Conservation (phyloP, 306 rosid species). For the Acacia crassicarpa region DNA sequence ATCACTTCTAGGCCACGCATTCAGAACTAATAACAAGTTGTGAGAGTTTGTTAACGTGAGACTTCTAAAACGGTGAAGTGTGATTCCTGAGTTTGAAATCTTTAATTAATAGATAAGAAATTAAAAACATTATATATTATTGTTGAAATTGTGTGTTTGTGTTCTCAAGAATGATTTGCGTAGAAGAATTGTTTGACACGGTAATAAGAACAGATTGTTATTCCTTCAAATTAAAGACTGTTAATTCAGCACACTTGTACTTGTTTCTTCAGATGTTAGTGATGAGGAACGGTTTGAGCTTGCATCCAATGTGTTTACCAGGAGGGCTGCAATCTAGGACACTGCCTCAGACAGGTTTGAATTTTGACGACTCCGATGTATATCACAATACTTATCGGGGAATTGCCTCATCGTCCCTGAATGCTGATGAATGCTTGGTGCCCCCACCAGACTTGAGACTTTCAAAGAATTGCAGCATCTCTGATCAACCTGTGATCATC, state of each 20-base stretch:
- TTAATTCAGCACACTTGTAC: constrained; percentile 33
- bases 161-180: constrained; percentile 13
- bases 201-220: background rate
- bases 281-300: constrained; percentile 82
- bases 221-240: constrained; percentile 14
- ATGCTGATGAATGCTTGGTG: constrained; percentile 38
- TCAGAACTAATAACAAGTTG: background rate
- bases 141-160: background rate
- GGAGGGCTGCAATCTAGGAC: constrained; percentile 56
- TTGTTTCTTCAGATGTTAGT: constrained; percentile 74
- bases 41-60: background rate
- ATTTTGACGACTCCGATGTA: constrained; percentile 49
- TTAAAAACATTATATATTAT: background rate
- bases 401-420: constrained; percentile 32
- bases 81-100: background rate
- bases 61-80: background rate
- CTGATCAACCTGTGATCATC: constrained; percentile 43
- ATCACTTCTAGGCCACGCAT: constrained; percentile 1
- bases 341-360: constrained; percentile 53
- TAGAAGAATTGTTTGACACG: background rate
- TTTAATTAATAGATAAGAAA: background rate
- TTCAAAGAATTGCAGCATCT: constrained; percentile 48
- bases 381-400: constrained; percentile 46
- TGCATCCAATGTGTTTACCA: constrained; percentile 80
- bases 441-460: constrained; percentile 38